phyloP scores from a whole-genome alignment of 805 yeast species.

The Nakazawaea sp. region DNA sequence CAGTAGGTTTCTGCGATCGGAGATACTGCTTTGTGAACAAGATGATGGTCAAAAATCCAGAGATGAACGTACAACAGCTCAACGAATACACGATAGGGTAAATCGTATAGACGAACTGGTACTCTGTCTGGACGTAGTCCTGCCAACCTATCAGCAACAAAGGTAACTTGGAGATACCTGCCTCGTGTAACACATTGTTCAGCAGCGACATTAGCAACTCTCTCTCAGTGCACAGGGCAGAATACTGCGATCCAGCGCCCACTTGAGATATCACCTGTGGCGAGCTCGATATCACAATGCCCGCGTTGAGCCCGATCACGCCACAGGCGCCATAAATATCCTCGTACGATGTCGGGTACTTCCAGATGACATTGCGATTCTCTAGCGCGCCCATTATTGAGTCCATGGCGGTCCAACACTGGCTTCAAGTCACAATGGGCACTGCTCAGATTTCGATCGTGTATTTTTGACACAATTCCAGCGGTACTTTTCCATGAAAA shows the following conservation, averaged over 20 bases:
- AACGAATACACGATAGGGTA: constrained; percentile 58
- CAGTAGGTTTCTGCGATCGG: constrained; percentile 49
- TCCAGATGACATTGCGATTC: constrained; percentile 11
- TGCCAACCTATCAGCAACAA: constrained; percentile 42
- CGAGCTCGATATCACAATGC: constrained; percentile 4
- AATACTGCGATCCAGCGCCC: not conserved
- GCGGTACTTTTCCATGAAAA: too few species aligned
- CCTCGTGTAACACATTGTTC: constrained; percentile 15
- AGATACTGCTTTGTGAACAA: constrained; percentile 51
- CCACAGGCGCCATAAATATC: constrained; percentile 5
- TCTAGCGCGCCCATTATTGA: too few species aligned
- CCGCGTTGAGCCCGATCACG: not conserved
- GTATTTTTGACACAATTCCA: too few species aligned
- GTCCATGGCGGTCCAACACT: too few species aligned
- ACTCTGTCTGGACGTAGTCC: constrained; percentile 24
- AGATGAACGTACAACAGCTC: constrained; percentile 58
- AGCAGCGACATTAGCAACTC: not conserved
- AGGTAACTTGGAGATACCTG: constrained; percentile 31
- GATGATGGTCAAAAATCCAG: constrained; percentile 55
- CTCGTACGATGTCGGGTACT: constrained; percentile 4
- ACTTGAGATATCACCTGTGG: constrained; percentile 4
- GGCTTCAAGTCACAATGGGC: too few species aligned
- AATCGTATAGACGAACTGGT: constrained; percentile 43
- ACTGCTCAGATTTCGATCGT: too few species aligned
- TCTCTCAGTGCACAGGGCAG: constrained; percentile 1